Conservation (phyloP, 2,329 filamentous ascomycete genomes). For the Cladophialophora chaetospira region DNA sequence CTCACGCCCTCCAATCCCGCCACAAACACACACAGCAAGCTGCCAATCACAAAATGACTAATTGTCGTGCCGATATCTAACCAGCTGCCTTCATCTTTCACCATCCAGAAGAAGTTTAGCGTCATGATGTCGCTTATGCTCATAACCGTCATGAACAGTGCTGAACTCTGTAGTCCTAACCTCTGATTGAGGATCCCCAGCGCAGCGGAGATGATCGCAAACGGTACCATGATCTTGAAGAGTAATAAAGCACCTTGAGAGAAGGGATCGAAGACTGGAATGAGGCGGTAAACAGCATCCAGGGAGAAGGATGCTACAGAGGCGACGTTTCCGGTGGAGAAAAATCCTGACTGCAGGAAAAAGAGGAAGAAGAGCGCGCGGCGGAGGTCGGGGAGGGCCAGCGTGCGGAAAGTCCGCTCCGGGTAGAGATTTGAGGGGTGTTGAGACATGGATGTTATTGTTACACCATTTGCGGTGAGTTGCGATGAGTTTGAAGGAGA, state of each 20-base stretch:
- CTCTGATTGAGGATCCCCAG: slow-evolving; percentile 88
- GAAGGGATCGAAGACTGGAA: slow-evolving; percentile 93
- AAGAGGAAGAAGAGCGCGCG: slow-evolving; percentile 94
- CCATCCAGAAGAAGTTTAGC: slow-evolving; percentile 96
- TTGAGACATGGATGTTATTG: slow-evolving; percentile 32
- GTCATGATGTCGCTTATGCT: slow-evolving; percentile 88
- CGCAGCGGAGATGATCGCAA: slow-evolving; percentile 87
- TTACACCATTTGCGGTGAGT: slow-evolving; percentile 20
- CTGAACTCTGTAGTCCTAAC: slow-evolving; percentile 80
- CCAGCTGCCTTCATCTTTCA: slow-evolving; percentile 95
- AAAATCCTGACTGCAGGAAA: slow-evolving; percentile 92
- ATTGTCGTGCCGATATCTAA: slow-evolving; percentile 97
- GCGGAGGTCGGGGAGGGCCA: slow-evolving; percentile 80
- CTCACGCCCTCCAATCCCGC: slow-evolving; percentile 83
- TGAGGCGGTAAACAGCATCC: slow-evolving; percentile 81
- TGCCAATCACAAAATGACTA: slow-evolving; percentile 92
- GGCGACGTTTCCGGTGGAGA: slow-evolving; percentile 93
- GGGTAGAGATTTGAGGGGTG: slow-evolving; percentile 38
- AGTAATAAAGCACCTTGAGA: slow-evolving; percentile 84
- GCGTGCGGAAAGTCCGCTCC: slow-evolving; percentile 57
- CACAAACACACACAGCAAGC: slow-evolving; percentile 85
- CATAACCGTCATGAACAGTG: slow-evolving; percentile 93
- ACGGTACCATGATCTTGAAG: slow-evolving; percentile 89
- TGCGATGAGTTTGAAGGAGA: slow-evolving; percentile 25
- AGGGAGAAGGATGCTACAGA: slow-evolving; percentile 92